These are phyloP conservation scores for Microsporum canis DNA, from an alignment of 2,329 filamentous ascomycete species.

Conservation along the genomic window DNA sequence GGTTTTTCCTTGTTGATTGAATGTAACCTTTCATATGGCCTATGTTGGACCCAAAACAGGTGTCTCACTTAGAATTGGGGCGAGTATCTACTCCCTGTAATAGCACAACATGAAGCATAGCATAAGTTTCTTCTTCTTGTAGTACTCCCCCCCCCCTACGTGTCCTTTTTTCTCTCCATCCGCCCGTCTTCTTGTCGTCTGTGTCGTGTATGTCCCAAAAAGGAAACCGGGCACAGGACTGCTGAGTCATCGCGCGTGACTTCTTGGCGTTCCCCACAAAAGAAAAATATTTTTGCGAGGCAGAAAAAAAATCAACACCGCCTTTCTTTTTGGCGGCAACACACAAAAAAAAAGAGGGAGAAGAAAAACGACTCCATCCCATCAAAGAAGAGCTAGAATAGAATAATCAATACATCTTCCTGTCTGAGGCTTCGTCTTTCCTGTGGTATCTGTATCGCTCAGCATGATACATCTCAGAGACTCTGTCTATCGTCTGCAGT, in stretches of 20 bases:
- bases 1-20: no score
- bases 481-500: neutral
- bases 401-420: neutral
- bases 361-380: neutral
- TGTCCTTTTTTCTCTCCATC: neutral
- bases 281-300: neutral
- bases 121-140: no score
- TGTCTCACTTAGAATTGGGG: no score
- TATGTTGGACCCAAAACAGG: no score
- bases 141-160: no score
- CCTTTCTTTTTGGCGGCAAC: neutral
- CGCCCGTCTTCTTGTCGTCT: neutral
- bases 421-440: neutral
- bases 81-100: no score
- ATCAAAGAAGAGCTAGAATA: neutral
- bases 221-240: neutral
- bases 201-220: neutral
- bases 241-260: neutral
- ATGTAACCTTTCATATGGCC: no score
- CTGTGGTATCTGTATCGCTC: neutral
- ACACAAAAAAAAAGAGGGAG: neutral
- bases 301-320: neutral
- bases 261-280: constrained; percentile 1
- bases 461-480: neutral
- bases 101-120: no score